Conservation (phyloP, 2,329 filamentous ascomycete genomes). For the Cordyceps pruinosa region DNA sequence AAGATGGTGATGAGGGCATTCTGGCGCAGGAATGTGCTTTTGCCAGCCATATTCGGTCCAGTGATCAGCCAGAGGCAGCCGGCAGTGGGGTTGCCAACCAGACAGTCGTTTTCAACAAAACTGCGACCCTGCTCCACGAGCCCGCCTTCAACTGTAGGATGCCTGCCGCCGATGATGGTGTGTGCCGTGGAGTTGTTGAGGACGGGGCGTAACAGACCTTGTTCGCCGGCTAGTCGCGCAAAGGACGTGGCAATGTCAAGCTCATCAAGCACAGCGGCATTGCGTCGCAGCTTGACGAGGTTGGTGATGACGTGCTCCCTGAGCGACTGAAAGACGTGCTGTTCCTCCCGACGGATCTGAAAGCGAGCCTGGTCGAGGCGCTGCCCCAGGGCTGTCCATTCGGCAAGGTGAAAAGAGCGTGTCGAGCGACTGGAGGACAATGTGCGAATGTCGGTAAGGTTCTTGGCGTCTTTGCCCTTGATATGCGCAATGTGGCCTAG, state of each 20-base stretch:
- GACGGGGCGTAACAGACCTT: slow-evolving; percentile 64
- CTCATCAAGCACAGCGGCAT: slow-evolving; percentile 87
- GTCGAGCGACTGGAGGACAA: slow-evolving; percentile 79
- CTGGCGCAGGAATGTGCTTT: slow-evolving; percentile 91
- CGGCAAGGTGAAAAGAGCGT: slow-evolving; percentile 71
- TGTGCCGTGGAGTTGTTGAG: slow-evolving; percentile 61
- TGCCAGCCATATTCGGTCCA: slow-evolving; percentile 97
- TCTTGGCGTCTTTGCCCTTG: slow-evolving; percentile 65
- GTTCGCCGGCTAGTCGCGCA: slow-evolving; percentile 69
- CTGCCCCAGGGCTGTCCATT: slow-evolving; percentile 78
- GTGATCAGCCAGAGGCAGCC: slow-evolving; percentile 62
- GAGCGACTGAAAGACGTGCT: slow-evolving; percentile 67
- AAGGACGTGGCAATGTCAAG: slow-evolving; percentile 87
- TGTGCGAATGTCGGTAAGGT: slow-evolving; percentile 26
- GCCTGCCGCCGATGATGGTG: slow-evolving; percentile 76
- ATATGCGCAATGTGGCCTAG: slow-evolving; percentile 89
- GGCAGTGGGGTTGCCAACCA: slow-evolving; percentile 62
- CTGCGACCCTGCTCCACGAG: slow-evolving; percentile 70
- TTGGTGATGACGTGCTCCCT: slow-evolving; percentile 72
- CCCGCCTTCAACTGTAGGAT: slow-evolving; percentile 85
- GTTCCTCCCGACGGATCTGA: slow-evolving; percentile 78
- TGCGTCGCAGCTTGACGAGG: slow-evolving; percentile 78
- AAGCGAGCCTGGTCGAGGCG: slow-evolving; percentile 70
- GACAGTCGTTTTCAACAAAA: slow-evolving; percentile 82
- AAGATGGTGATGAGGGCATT: slow-evolving; percentile 92